phyloP scores from a whole-genome alignment of 192 early-diverging fungal species.

The Coemansia erecta region DNA sequence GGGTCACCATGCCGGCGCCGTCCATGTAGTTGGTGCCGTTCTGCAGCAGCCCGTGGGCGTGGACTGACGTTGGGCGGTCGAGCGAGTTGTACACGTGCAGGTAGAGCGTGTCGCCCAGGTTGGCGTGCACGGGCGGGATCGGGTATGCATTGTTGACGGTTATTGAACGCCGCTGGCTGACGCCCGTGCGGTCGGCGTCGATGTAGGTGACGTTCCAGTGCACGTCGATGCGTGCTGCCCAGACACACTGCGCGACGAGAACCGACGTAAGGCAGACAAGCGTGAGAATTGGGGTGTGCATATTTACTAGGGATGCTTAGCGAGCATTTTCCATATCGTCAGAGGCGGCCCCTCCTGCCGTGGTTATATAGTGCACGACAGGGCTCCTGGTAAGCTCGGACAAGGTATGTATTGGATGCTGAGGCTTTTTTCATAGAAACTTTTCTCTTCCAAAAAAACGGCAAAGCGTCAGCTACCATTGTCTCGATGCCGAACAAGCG shows the following conservation, averaged over 20 bases:
- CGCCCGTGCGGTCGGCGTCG: not conserved
- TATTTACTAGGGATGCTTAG: not conserved
- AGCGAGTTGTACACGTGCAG: slow-evolving; percentile 52
- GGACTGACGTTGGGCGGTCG: slow-evolving; percentile 56
- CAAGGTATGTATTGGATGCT: too few species aligned
- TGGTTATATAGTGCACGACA: too few species aligned
- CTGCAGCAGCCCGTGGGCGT: slow-evolving; percentile 75
- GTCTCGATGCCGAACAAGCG: too few species aligned
- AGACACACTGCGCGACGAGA: not conserved
- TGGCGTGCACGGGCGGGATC: slow-evolving; percentile 33
- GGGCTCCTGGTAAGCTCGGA: too few species aligned
- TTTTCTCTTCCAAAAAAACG: too few species aligned
- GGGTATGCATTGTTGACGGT: slow-evolving; percentile 58
- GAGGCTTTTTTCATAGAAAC: too few species aligned
- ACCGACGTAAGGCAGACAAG: not conserved
- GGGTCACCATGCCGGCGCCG: slow-evolving; percentile 62
- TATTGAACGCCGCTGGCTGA: not conserved
- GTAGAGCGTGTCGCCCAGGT: slow-evolving; percentile 18
- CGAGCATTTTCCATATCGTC: too few species aligned
- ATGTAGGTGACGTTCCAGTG: slow-evolving; percentile 4
- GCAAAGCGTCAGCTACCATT: too few species aligned
- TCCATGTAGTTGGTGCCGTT: slow-evolving; percentile 63
- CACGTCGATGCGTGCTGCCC: slow-evolving; percentile 1
- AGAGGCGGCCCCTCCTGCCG: too few species aligned
- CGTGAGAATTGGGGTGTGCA: not conserved